Evolutionary conservation across 2,329 filamentous ascomycete species (phyloP).

Genomic region (Fusarium continuum): DNA sequence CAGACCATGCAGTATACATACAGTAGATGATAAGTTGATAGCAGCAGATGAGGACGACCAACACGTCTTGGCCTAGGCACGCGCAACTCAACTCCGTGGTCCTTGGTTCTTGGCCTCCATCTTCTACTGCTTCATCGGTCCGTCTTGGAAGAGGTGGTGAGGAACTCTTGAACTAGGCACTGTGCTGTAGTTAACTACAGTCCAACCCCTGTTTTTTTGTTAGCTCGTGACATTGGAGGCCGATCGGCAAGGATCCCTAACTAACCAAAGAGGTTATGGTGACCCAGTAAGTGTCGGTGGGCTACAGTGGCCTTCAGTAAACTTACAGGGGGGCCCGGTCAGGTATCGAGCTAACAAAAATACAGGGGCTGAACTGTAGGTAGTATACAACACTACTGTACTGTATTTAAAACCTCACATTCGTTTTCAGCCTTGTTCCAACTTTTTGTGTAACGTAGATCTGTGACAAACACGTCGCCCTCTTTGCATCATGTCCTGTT

Average conservation of each 20-base stretch:
- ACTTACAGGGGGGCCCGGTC: too few species aligned
- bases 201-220: too few species aligned
- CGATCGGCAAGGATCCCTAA: too few species aligned
- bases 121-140: slow-evolving; percentile 22
- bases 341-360: too few species aligned
- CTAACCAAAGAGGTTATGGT: too few species aligned
- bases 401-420: not conserved
- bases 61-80: slow-evolving; percentile 12
- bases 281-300: too few species aligned
- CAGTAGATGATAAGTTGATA: not conserved
- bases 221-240: too few species aligned
- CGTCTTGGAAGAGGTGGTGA: slow-evolving; percentile 16
- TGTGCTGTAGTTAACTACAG: too few species aligned
- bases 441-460: slow-evolving; percentile 21
- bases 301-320: too few species aligned
- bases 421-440: slow-evolving; percentile 13
- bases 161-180: too few species aligned
- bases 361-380: too few species aligned
- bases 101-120: not conserved
- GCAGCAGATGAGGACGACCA: not conserved
- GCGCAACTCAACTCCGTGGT: not conserved
- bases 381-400: not conserved
- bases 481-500: slow-evolving; percentile 34
- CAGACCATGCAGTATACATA: too few species aligned
- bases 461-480: slow-evolving; percentile 22